These are phyloP conservation scores for Cerioporus squamosus DNA, from an alignment of 1,284 basidiomycete species.

Conservation along the genomic window DNA sequence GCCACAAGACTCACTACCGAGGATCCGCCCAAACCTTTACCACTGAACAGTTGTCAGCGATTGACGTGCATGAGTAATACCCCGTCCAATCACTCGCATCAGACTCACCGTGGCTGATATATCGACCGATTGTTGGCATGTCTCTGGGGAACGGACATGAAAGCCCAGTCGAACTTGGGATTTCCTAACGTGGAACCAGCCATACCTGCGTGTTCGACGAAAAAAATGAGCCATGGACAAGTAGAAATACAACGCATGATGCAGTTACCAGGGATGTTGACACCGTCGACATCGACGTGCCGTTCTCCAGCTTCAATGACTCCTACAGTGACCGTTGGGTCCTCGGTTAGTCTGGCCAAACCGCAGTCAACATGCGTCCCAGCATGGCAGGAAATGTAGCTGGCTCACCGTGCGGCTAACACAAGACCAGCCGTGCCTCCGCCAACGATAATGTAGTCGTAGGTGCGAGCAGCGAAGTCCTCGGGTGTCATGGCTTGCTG, in stretches of 20 bases:
- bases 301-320: slow-evolving; percentile 36
- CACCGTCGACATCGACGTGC: slow-evolving; percentile 25
- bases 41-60: neutral
- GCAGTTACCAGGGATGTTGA: neutral
- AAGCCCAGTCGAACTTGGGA: slow-evolving; percentile 24
- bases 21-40: slow-evolving; percentile 28
- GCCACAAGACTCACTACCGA: slow-evolving; percentile 9
- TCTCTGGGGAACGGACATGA: slow-evolving; percentile 23
- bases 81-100: neutral
- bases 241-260: neutral
- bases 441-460: slow-evolving; percentile 35
- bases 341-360: slow-evolving; percentile 40
- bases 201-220: neutral
- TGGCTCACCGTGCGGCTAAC: slow-evolving; percentile 9
- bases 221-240: neutral
- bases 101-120: slow-evolving; percentile 15
- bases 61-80: no score
- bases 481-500: slow-evolving; percentile 5
- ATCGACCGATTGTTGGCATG: slow-evolving; percentile 14
- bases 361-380: neutral
- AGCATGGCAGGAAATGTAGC: neutral
- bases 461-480: slow-evolving; percentile 24
- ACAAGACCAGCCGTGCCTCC: slow-evolving; percentile 12
- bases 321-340: slow-evolving; percentile 40
- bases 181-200: slow-evolving; percentile 11